Evolutionary conservation across 163 green algal species (phyloP), one percentile per base, ranked within the genome.

Genomic region (Chlamydomonas reinhardtii): DNA sequence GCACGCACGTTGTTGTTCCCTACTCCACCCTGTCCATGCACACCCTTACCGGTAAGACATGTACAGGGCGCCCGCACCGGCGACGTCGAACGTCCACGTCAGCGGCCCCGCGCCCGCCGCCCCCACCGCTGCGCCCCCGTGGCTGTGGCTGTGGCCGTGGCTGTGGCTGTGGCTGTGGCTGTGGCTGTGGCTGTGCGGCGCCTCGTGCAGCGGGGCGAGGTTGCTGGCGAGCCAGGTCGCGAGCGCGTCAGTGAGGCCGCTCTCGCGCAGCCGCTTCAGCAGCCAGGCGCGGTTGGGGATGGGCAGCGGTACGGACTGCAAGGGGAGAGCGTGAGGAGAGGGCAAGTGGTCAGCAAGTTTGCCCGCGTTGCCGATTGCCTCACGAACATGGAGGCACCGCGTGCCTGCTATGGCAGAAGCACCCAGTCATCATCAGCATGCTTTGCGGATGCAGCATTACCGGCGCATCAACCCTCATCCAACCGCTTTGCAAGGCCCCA

Each of bases 151-250:
- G 19, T 69, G n/a, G 48, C 17, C 43, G 17, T 80, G 73, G 27
- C 1, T 11, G 43, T 64, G 43, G 72, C 5, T 4, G 32, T 76
- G 72, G 56, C 12, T 2, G 17, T 66, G 27, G 32, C 32, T 32
- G 29, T 56, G 6, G 54, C 24, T 20, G 56, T 20, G 72, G 74
- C 56, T 37, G 56, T 54, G n/a, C 52, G 9, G 39, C 31, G 74
- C 25, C 24, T 4, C 62, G 4, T 8, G 66, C 37, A 73, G 35
- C 5, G 85, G 83, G 22, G 87, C 64, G 32, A 97, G 77, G 77
- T 94, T 97, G 74, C 86, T 95, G 37, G 91, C 94, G 62, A 98
- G 89, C 95, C 95, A 85, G 68, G 96, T 72, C 93, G 89, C 62
- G 4, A 82, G 61, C 19, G 61, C 39, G 16, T 88, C 66, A 39